Percentiles rank a stretch among this genome's conserved stretches.
phyloP scores from a whole-genome alignment of 306 rosid genomes.

The Citrullus mucosospermus region DNA sequence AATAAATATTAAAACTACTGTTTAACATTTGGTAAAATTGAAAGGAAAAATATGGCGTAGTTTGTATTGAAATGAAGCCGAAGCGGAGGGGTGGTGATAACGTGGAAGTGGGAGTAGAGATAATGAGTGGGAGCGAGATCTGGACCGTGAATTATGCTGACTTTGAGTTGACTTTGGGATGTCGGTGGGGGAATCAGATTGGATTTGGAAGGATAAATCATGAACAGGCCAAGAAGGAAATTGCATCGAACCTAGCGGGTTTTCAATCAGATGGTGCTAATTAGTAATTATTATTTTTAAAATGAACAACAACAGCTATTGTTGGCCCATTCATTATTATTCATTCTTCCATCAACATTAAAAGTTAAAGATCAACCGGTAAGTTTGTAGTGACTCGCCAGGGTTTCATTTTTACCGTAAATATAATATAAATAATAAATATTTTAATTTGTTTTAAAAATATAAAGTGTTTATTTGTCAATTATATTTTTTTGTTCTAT shows the following conservation, averaged over 20 bases:
- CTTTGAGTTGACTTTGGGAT: not conserved
- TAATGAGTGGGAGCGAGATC: not conserved
- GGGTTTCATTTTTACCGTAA: too few species aligned
- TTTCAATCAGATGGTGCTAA: not conserved
- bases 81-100: not conserved
- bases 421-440: too few species aligned
- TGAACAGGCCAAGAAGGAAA: not conserved
- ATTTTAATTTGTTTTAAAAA: too few species aligned
- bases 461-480: too few species aligned
- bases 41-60: too few species aligned
- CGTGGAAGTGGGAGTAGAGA: not conserved
- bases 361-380: too few species aligned
- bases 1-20: too few species aligned
- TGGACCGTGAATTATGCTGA: not conserved
- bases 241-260: not conserved
- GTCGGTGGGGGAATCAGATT: not conserved
- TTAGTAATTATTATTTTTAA: not conserved
- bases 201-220: not conserved
- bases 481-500: too few species aligned
- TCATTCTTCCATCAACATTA: not conserved
- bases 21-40: too few species aligned
- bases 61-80: too few species aligned
- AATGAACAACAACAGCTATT: not conserved
- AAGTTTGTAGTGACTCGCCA: too few species aligned
- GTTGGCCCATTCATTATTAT: not conserved